Conservation (phyloP, 306 rosid species). For the Pachyrhizus erosus region DNA sequence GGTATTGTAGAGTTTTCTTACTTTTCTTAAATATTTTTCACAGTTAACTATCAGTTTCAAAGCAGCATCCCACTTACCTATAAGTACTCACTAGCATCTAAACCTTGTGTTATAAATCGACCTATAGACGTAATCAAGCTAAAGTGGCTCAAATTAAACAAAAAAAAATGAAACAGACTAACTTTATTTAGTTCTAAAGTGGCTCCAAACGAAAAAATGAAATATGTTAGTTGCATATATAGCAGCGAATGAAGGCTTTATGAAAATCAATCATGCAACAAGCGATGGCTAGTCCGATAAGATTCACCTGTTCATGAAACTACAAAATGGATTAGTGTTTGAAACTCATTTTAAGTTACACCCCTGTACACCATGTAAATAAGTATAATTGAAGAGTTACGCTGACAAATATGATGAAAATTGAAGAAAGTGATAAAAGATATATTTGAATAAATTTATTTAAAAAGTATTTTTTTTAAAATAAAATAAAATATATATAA, state of each 20-base stretch:
- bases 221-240: not conserved
- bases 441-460: too few relatives aligned
- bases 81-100: not conserved
- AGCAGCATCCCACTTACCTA: not conserved
- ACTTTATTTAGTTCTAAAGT: not conserved
- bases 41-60: constrained; percentile 24
- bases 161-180: not conserved
- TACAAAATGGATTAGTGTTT: not conserved
- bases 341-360: not conserved
- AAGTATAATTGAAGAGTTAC: not conserved
- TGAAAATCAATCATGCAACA: not conserved
- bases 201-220: not conserved
- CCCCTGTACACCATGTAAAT: not conserved
- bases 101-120: not conserved
- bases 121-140: constrained; percentile 12
- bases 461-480: too few relatives aligned
- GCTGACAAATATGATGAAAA: not conserved
- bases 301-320: not conserved
- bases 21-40: not conserved
- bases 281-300: not conserved
- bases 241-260: not conserved
- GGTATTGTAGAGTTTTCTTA: not conserved
- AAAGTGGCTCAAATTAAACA: not conserved
- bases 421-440: not conserved
- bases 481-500: too few relatives aligned